Conservation (phyloP, 352 stramenopile genomes). For the Pelagophyceae sp. region DNA sequence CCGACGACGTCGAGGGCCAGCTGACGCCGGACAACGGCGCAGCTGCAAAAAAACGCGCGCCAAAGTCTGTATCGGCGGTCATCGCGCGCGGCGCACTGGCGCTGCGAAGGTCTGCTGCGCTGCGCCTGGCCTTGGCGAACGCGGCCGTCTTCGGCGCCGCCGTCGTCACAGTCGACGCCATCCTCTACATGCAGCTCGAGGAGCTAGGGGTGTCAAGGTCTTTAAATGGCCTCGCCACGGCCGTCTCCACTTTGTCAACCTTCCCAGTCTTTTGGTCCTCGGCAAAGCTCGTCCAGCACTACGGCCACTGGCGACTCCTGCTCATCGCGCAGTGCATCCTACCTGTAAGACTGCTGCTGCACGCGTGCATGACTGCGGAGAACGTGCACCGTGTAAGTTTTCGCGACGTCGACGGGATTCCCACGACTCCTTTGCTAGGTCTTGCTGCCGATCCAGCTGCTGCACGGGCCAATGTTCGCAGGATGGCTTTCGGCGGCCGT, state of each 20-base stretch:
- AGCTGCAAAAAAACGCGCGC: neutral
- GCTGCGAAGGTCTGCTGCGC: neutral
- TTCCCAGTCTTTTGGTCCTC: conserved; percentile 16
- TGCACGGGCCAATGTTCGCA: conserved; percentile 18
- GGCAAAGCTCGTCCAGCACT: neutral
- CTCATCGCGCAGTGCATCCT: neutral
- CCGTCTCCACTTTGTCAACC: neutral
- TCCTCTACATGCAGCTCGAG: conserved; percentile 20
- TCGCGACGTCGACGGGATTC: too few species aligned
- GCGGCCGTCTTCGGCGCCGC: neutral
- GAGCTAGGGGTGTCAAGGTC: neutral
- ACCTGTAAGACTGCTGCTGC: neutral
- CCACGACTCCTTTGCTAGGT: too few species aligned
- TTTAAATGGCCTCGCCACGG: conserved; percentile 2
- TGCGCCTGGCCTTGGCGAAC: neutral
- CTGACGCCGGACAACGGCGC: neutral
- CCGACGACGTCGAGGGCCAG: neutral
- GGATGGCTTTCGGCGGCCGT: conserved; percentile 9
- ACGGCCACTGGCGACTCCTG: conserved; percentile 9
- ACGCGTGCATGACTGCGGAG: neutral
- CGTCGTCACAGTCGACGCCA: conserved; percentile 3
- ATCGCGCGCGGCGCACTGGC: neutral
- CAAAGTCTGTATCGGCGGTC: neutral
- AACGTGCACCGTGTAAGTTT: too few species aligned
- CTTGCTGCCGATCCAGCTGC: neutral